Base-by-base conservation (phyloP, 164 flowering plant species). In the Tetrastigma voinierianum region DNA sequence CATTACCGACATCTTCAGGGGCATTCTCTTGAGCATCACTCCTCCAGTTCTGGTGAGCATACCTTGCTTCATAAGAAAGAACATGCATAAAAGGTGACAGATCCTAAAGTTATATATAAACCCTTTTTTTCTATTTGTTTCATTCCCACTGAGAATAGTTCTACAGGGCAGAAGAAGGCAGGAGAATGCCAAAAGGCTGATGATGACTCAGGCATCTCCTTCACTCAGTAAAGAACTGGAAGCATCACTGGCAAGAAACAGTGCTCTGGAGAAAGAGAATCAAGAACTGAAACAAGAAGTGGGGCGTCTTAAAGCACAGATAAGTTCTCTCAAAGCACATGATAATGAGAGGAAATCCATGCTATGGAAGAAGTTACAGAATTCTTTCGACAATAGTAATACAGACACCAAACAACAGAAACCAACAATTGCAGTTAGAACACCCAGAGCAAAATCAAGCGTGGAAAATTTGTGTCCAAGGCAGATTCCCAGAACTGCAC, bases 251-350 rank as follows among this genome's bases (percentile, higher is more conserved):
- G 74, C 61, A 62, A n/a, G 73, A 70, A 82, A 67, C 48, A 69
- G 53, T 15, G 68, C 45, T 2, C 75, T 90, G 66, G 86, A 80
- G 81, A 78, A 74, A 63, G 90, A 90, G 72, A 90, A 90, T 58
- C 77, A 76, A n/a, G 89, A 85, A 51, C 76, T 90, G 24, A 81
- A 74, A 66, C 87, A 83, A 66, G n/a, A 90, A 79, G 72, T 86
- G 0, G 48, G 59, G 1, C 82, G 72, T 25, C 78, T 90, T 0
- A 82, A 57, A 69, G 67, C 80, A 9, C 86, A 87, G 48, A 43
- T 87, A 21, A 59, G 64, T 13, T 67, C 81, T 1, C 79, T 86
- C 61, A 82, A 69, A 78, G 81, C 88, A n/a, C n/a, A 80, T 48
- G 75, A 75, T 32, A 65, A 65, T 17, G 92, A 82, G 65, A 79